Base-by-base conservation (phyloP, 2,329 filamentous ascomycete genomes). In the Calonectria multiphialidica region DNA sequence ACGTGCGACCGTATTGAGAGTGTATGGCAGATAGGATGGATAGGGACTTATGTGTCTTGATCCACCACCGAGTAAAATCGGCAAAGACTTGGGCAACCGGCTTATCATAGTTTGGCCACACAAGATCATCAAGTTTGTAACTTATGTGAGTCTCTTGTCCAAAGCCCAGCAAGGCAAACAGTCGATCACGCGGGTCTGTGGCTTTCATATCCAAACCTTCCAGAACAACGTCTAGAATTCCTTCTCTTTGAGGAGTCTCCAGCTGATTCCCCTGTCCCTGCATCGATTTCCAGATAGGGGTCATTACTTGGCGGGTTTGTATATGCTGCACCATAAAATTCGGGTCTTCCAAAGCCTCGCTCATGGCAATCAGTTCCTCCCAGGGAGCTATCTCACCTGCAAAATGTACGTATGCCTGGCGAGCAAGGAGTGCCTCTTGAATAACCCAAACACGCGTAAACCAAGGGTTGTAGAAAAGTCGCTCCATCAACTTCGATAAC, bases 11-110 rank as follows among this genome's bases (percentile, higher is more conserved):
- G 3, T 73, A 73, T 2, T 77, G 75, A 2, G 71, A 72, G 10
- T 77, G 75, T 0, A 77, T 59, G 0, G 42, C 47, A 0, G 75
- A 77, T 0, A 77, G n/a, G 2, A 77, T 74, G 0, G 53, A 63
- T 2, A 77, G 44, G 0, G 75, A 77, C 6, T 61, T 50, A 3
- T 77, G 61, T 0, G 70, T 50, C 4, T 72, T 49, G 0, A 77
- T 77, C 73, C 75, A 77, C 75, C 75, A 77, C 0, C 75, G 59
- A 1, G 75, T 77, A 6, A 77, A 77, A 0, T 77, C 75, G 0
- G 73, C 71, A 66, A 77, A 77, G 1, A 77, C 75, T 8, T 59
- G 40, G 2, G 70, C 68, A 1, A 47, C 66, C 0, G 71, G 37
- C 13, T 77, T 77, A 23, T 75, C 73, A 4, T 77, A 77, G 3